Evolutionary conservation across 2,329 filamentous ascomycete genomes (phyloP), one percentile per base, ranked within the genome.

Genomic region (Cadophora gregata): DNA sequence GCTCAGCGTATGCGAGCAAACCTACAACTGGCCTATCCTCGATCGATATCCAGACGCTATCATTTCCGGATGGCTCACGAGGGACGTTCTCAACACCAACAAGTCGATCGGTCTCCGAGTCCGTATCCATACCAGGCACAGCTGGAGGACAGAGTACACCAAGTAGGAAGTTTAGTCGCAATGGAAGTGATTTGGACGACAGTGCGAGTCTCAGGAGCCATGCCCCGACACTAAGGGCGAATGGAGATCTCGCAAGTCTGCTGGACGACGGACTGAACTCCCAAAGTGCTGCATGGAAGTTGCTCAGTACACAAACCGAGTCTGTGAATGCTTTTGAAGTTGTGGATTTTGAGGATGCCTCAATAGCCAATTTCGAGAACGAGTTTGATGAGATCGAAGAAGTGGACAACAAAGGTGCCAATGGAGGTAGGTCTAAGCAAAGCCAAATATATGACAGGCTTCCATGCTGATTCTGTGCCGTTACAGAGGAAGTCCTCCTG

Each of bases 11-110:
- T 70, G 88, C 90, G 1, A 47, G 47, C 14, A 88, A 88, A 67
- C 88, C 95, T 58, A 97, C 94, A 3, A 97, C 93, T 0, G 93
- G 93, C 10, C 76, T 98, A 16, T 95, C 93, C 0, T 86, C 93
- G 19, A 85, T 93, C 69, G 93, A 95, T 71, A 90, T 94, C 64
- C 90, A 93, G 72, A 92, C 91, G 0, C 84, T 94, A 59, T 88
- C 89, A 1, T 90, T 91, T 69, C 88, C 88, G 12, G 91, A 93
- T 76, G 88, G 87, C 67, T 86, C 87, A 24, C 84, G 87, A 67
- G 89, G 90, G 45, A 89, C 86, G 1, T 90, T 90, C 73, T 78
- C 81, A 19, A 80, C 80, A 27, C 79, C 84, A 19, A 75, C 64
- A 8, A 71, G 69, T 66, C 71, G 74, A 60, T 65, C 74, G 10